Base-by-base conservation (phyloP, 202 grass and related monocot species). In the Schoenoplectus tabernaemontani region DNA sequence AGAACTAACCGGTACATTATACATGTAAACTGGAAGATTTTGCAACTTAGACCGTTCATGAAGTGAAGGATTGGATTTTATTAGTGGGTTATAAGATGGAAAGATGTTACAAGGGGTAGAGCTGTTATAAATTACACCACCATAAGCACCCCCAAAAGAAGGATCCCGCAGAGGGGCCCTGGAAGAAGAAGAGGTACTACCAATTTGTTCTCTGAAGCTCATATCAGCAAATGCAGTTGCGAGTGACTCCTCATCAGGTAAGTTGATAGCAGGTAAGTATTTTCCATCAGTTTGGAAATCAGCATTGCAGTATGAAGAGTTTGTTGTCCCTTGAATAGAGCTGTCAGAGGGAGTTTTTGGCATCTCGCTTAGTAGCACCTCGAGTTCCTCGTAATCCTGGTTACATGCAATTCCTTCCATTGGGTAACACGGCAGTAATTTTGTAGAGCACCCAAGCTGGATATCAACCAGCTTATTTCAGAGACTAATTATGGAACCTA, bases 161-260 rank as follows among this genome's bases (percentile, higher is more conserved):
- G 44, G 53, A 85, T 79, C 84, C 43, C 7, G 51, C 46, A 48
- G 58, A 56, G 16, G 57, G 26, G 48, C 38, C 63, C 80, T 65
- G 4, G 12, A 91, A 83, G 72, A 91, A 85, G 72, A 91, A n/a
- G 80, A 72, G 48, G 47, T 13, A 70, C 17, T 6, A 10, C 51
- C 23, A 7, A 57, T 58, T 11, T 24, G 9, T 16, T 87, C 77
- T 57, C 28, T 81, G 1, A 89, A 82, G 60, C 16, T 63, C 65
- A 85, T 65, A 82, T 76, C 81, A 28, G 72, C 54, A 77, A 91
- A 79, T 67, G 85, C 87, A 71, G 71, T 84, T 72, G 64, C 33
- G 28, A 94, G 16, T 0, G 64, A 37, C 42, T 89, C 84, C 11
- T 89, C 84, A 4, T 91, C 85, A 3, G 71, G 79, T 42, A 89